A percentile compares a stretch with the other conserved stretches of the same genome.
phyloP scores from a whole-genome alignment of 23 red algal genomes.

The Gracilaria vermiculophylla region DNA sequence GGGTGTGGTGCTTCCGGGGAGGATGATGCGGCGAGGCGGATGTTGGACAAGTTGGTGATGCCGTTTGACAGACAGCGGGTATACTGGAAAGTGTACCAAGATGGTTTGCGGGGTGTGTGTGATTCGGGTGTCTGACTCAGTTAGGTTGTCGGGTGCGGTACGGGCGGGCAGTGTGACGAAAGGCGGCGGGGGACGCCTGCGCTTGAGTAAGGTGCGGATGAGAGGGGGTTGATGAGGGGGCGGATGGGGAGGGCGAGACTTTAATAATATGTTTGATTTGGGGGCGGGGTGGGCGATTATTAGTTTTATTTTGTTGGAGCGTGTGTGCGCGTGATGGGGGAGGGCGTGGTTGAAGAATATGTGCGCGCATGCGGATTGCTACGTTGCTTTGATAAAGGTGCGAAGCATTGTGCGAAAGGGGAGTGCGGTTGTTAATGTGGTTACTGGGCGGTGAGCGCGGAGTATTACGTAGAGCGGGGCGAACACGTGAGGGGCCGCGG shows the following conservation, averaged over 20 bases:
- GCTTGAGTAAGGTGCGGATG: too few relatives aligned
- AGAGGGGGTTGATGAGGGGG: too few relatives aligned
- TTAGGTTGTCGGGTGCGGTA: too few relatives aligned
- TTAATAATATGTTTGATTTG: too few relatives aligned
- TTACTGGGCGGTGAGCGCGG: not conserved
- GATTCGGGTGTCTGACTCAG: not conserved
- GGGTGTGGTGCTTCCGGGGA: not conserved
- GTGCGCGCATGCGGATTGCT: not conserved
- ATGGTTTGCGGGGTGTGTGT: not conserved
- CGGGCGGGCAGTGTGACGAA: too few relatives aligned
- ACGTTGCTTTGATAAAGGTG: not conserved
- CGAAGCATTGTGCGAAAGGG: too few relatives aligned
- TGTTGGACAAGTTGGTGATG: not conserved
- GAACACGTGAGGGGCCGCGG: not conserved
- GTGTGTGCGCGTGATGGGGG: not conserved
- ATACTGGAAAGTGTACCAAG: not conserved
- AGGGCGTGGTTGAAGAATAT: not conserved
- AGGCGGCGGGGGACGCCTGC: too few relatives aligned
- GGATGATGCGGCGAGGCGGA: not conserved
- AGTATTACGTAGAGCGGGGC: not conserved
- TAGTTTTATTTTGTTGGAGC: not conserved
- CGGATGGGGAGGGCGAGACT: too few relatives aligned
- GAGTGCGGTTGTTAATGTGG: not conserved
- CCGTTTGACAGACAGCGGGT: not conserved
- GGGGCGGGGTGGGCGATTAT: not conserved